Conservation (phyloP, 169 alveolate genomes). For the Toxoplasma gondii region DNA sequence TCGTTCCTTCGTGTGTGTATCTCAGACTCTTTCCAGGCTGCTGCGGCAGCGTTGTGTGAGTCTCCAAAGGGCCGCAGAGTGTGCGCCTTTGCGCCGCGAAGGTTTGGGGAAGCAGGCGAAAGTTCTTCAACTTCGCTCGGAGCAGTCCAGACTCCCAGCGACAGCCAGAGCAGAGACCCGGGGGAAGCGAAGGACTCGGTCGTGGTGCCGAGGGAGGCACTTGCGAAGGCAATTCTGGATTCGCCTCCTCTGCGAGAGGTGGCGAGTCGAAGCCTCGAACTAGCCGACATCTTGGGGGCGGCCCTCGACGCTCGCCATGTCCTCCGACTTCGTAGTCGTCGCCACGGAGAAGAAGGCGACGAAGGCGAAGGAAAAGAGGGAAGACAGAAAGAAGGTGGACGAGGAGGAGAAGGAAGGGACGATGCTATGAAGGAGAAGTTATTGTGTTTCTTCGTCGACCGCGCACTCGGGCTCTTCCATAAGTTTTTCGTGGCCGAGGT, state of each 20-base stretch:
- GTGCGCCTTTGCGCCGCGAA: too few species aligned
- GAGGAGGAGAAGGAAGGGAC: neutral
- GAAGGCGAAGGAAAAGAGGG: neutral
- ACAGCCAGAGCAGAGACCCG: too few species aligned
- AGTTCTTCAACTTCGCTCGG: too few species aligned
- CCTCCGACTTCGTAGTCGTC: neutral
- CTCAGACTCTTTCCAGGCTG: too few species aligned
- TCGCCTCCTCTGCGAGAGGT: neutral
- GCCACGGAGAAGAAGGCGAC: neutral
- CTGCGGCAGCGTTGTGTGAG: too few species aligned
- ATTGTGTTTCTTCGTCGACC: neutral
- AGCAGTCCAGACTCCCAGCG: too few species aligned
- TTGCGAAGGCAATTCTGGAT: neutral
- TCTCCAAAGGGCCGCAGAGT: too few species aligned
- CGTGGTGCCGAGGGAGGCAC: neutral
- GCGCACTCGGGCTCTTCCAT: conserved; percentile 14
- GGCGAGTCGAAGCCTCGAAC: neutral
- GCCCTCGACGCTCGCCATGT: neutral
- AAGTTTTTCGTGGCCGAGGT: neutral
- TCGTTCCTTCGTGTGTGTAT: too few species aligned
- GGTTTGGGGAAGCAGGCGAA: too few species aligned
- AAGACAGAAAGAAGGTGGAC: neutral
- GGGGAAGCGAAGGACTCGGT: too few species aligned
- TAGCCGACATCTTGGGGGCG: neutral
- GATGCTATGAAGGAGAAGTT: neutral